Conservation (phyloP, 495 filamentous ascomycete species). For the Daldinia concentrica region DNA sequence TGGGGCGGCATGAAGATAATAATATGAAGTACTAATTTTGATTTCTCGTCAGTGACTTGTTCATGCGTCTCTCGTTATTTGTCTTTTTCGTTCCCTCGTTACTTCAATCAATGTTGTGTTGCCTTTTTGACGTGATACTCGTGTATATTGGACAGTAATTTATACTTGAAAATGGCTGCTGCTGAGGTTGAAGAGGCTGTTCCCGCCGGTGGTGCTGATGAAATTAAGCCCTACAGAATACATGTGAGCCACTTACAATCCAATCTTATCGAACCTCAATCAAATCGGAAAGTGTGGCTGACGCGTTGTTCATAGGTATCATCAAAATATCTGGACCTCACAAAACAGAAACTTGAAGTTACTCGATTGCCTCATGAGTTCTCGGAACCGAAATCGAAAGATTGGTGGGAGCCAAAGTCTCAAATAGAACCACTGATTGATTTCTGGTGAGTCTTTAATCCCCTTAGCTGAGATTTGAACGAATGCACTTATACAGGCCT, state of each 20-base stretch:
- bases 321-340: slow-evolving; percentile 61
- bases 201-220: slow-evolving; percentile 45
- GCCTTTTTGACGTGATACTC: slow-evolving; percentile 21
- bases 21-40: slow-evolving; percentile 27
- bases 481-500: slow-evolving; percentile 9
- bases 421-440: slow-evolving; percentile 62
- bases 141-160: slow-evolving; percentile 20
- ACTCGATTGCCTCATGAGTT: slow-evolving; percentile 63
- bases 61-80: slow-evolving; percentile 29
- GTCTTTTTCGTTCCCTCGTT: slow-evolving; percentile 32
- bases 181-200: slow-evolving; percentile 37
- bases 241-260: slow-evolving; percentile 51
- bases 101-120: slow-evolving; percentile 28
- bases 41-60: slow-evolving; percentile 24
- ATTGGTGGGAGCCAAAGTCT: slow-evolving; percentile 60
- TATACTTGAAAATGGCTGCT: slow-evolving; percentile 34
- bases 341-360: slow-evolving; percentile 64
- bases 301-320: slow-evolving; percentile 51
- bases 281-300: slow-evolving; percentile 18
- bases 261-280: slow-evolving; percentile 3
- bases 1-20: slow-evolving; percentile 24
- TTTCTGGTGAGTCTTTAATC: slow-evolving; percentile 55
- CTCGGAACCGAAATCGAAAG: slow-evolving; percentile 50
- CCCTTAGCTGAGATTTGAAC: slow-evolving; percentile 6
- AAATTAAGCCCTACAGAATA: slow-evolving; percentile 60